phyloP scores from a whole-genome alignment of 23 red algal genomes.

The Chondrus crispus region DNA sequence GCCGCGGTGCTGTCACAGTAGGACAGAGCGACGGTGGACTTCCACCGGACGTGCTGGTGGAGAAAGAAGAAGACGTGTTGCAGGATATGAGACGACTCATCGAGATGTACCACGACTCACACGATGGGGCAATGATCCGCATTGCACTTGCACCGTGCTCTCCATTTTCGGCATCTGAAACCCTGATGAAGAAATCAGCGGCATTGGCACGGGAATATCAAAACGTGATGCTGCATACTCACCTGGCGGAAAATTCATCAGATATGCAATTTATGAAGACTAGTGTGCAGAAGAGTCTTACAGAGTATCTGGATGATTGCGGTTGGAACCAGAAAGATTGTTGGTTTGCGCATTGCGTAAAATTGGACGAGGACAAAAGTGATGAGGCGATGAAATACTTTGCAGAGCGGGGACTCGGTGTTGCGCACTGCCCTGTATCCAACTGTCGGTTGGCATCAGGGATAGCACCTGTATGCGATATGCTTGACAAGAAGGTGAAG shows the following conservation, averaged over 20 bases:
- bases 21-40: slow-evolving; percentile 46
- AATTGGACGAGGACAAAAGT: slow-evolving; percentile 12
- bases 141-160: slow-evolving; percentile 49
- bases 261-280: slow-evolving; percentile 39
- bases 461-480: slow-evolving; percentile 46
- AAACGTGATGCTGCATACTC: slow-evolving; percentile 60
- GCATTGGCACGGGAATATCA: slow-evolving; percentile 1
- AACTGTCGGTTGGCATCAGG: slow-evolving; percentile 91
- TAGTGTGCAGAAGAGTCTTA: slow-evolving; percentile 38
- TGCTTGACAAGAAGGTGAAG: slow-evolving; percentile 68
- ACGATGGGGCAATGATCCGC: slow-evolving; percentile 46
- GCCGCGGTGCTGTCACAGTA: slow-evolving; percentile 48
- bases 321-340: slow-evolving; percentile 42
- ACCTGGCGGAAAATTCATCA: slow-evolving; percentile 28
- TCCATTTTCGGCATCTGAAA: slow-evolving; percentile 34
- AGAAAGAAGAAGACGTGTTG: slow-evolving; percentile 16
- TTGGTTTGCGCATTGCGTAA: slow-evolving; percentile 60
- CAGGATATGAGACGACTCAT: slow-evolving; percentile 41
- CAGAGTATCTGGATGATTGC: slow-evolving; percentile 43
- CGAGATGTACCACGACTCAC: slow-evolving; percentile 36
- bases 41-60: slow-evolving; percentile 37
- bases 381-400: slow-evolving; percentile 30
- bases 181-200: slow-evolving; percentile 40
- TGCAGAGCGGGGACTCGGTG: background rate
- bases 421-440: slow-evolving; percentile 89